These are phyloP conservation scores for Piper longum DNA, from an alignment of 164 flowering plant genomes.

Conservation along the genomic window DNA sequence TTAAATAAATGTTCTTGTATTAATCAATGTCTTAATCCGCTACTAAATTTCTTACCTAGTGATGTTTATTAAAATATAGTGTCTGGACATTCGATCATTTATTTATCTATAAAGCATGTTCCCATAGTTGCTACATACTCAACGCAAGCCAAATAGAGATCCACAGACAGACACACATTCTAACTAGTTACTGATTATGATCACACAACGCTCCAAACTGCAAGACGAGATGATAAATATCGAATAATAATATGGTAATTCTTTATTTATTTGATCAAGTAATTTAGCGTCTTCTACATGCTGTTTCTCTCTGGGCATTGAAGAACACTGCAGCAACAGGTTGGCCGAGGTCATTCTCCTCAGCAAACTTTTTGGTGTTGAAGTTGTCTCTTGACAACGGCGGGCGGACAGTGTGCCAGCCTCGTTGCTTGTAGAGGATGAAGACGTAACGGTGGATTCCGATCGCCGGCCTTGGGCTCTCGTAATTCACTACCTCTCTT, in stretches of 20 bases:
- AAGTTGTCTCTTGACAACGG: slow-evolving; percentile 59
- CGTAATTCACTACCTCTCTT: slow-evolving; percentile 49
- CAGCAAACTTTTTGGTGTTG: slow-evolving; percentile 51
- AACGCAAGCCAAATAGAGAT: neutral
- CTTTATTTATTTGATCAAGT: too few species aligned
- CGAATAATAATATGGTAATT: too few species aligned
- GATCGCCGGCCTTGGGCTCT: slow-evolving; percentile 47
- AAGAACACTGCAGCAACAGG: slow-evolving; percentile 87
- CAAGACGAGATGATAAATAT: neutral
- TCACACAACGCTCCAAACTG: neutral
- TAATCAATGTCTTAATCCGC: too few species aligned
- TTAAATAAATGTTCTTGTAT: too few species aligned
- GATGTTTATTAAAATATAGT: too few species aligned
- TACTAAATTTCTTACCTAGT: too few species aligned
- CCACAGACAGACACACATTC: neutral
- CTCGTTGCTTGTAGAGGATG: slow-evolving; percentile 51
- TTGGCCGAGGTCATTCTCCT: slow-evolving; percentile 49
- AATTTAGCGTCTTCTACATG: slow-evolving; percentile 38
- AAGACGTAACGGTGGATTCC: slow-evolving; percentile 80
- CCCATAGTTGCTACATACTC: neutral
- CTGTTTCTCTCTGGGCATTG: slow-evolving; percentile 79
- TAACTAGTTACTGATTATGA: neutral
- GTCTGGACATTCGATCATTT: too few species aligned
- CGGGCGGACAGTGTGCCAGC: slow-evolving; percentile 25
- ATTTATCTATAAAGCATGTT: neutral